Percentiles rank a stretch among this genome's conserved stretches.
These are phyloP conservation scores for Botrytis medusae DNA, from an alignment of 2,329 filamentous ascomycete genomes.

Conservation along the genomic window DNA sequence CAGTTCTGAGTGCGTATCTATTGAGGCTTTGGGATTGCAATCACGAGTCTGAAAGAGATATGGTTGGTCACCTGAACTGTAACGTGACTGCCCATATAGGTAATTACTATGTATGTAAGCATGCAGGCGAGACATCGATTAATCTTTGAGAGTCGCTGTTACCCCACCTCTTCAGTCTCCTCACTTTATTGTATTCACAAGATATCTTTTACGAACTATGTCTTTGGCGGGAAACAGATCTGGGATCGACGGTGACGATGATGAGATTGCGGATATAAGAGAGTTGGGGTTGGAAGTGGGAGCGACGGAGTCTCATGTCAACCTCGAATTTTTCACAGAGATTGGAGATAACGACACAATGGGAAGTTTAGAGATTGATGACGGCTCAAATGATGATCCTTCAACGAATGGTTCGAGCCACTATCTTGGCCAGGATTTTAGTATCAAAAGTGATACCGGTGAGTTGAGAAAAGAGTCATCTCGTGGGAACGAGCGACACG, in stretches of 20 bases:
- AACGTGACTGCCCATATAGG: neutral
- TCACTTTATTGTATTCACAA: neutral
- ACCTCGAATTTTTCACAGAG: too few species aligned
- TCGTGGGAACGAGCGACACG: neutral
- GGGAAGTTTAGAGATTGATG: too few species aligned
- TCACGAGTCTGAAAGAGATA: neutral
- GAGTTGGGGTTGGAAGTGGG: rapidly evolving
- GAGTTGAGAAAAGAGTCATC: neutral
- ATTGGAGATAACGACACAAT: too few species aligned
- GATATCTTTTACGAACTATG: neutral
- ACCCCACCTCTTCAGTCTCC: neutral
- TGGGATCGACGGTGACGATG: neutral
- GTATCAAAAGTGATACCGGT: rapidly evolving
- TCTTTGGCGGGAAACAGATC: neutral
- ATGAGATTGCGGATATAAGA: neutral
- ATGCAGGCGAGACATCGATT: neutral
- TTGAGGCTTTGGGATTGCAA: neutral
- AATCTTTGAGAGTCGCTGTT: neutral
- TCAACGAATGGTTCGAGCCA: rapidly evolving
- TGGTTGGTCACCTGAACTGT: neutral
- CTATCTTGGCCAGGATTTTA: neutral
- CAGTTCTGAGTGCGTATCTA: neutral
- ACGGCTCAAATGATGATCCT: too few species aligned
- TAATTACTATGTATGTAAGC: neutral
- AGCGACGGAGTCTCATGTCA: neutral